Evolutionary conservation across 1,284 basidiomycete genomes (phyloP).

Genomic region (Chiua sp.): DNA sequence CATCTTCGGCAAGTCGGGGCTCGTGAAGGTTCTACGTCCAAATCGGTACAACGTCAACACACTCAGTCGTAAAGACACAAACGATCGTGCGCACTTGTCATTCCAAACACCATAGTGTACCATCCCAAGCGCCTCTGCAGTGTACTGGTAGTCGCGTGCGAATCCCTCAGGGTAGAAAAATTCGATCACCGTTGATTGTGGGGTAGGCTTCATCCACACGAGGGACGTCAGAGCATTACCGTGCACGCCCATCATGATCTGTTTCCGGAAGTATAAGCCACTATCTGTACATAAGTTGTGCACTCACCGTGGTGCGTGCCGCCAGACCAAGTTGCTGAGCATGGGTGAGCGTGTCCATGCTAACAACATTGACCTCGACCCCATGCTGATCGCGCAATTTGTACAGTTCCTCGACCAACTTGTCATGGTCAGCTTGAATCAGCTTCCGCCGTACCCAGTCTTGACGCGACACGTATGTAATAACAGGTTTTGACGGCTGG

Average conservation of each 20-base stretch:
- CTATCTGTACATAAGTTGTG: no score
- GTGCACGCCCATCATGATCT: constrained; percentile 91
- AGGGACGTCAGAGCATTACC: constrained; percentile 86
- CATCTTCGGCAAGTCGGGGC: constrained; percentile 48
- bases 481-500: constrained; percentile 72
- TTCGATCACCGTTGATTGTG: constrained; percentile 82
- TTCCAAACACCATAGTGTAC: constrained; percentile 88
- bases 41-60: background rate
- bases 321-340: constrained; percentile 81
- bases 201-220: constrained; percentile 84
- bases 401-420: constrained; percentile 64
- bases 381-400: constrained; percentile 72
- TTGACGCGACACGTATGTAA: constrained; percentile 89
- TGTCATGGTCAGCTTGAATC: constrained; percentile 67
- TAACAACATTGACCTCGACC: constrained; percentile 86
- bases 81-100: constrained; percentile 44
- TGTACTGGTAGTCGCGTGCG: constrained; percentile 87
- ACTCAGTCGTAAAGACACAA: background rate
- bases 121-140: constrained; percentile 81
- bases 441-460: constrained; percentile 84
- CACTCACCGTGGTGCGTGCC: constrained; percentile 78
- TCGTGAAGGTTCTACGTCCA: constrained; percentile 52
- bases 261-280: no score
- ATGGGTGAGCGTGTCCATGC: constrained; percentile 79
- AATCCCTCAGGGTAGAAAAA: constrained; percentile 89